phyloP scores from a whole-genome alignment of 1,284 basidiomycete genomes.

The Porogramme epimiltina region DNA sequence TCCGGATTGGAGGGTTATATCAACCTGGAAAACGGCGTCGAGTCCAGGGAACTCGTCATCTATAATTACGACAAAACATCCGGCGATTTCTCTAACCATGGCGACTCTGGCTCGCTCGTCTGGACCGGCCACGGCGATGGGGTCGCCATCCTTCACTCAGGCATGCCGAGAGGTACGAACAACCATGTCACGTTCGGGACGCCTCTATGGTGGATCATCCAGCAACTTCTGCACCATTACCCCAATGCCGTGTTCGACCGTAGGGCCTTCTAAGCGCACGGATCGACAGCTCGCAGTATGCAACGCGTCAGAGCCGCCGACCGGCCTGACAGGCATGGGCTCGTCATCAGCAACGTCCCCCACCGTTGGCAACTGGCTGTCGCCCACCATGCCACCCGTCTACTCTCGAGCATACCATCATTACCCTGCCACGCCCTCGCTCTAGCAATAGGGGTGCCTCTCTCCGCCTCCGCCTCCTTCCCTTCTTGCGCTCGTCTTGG shows the following conservation, averaged over 20 bases:
- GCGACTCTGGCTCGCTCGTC: slow-evolving; percentile 31
- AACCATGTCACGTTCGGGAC: slow-evolving; percentile 30
- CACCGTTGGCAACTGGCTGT: slow-evolving; percentile 17
- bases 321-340: slow-evolving; percentile 15
- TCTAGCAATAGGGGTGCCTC: slow-evolving; percentile 8
- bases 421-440: background rate
- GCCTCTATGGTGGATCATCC: slow-evolving; percentile 24
- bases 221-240: slow-evolving; percentile 16
- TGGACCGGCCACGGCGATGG: slow-evolving; percentile 26
- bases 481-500: background rate
- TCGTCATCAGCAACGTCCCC: slow-evolving; percentile 11
- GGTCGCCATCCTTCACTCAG: slow-evolving; percentile 29
- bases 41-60: slow-evolving; percentile 15
- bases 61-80: slow-evolving; percentile 23
- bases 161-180: slow-evolving; percentile 21
- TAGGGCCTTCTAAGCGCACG: too few relatives aligned
- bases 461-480: background rate
- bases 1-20: slow-evolving; percentile 26
- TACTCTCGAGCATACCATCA: slow-evolving; percentile 14
- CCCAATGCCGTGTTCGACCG: slow-evolving; percentile 2
- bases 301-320: slow-evolving; percentile 22
- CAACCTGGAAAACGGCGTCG: slow-evolving; percentile 13
- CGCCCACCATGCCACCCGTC: slow-evolving; percentile 16
- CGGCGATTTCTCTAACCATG: slow-evolving; percentile 24
- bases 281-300: slow-evolving; percentile 31